Conservation (phyloP, 257 asterid species). For the Nicotiana tomentosiformis region DNA sequence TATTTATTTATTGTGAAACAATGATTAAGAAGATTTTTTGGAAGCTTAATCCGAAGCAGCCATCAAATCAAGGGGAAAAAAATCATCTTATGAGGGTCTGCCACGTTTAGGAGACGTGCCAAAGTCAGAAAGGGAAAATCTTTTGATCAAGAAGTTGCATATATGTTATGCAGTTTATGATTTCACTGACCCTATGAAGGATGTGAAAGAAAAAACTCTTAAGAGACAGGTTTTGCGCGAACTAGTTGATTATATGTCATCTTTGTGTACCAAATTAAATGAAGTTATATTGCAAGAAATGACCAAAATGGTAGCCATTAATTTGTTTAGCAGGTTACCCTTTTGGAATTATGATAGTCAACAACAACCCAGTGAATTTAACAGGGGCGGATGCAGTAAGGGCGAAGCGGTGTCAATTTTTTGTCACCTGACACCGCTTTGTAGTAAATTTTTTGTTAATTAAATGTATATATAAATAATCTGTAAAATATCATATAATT, state of each 20-base stretch:
- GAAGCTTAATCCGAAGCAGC: slow-evolving; percentile 2
- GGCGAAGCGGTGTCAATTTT: no score
- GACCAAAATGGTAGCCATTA: slow-evolving; percentile 35
- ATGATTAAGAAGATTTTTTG: slow-evolving; percentile 13
- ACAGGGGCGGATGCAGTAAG: no score
- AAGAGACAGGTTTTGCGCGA: slow-evolving; percentile 43
- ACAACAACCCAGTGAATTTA: no score
- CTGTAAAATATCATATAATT: no score
- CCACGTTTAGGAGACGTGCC: slow-evolving; percentile 39
- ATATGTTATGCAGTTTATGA: slow-evolving; percentile 40
- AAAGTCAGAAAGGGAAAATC: slow-evolving; percentile 30
- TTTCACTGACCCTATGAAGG: slow-evolving; percentile 32
- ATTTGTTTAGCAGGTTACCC: slow-evolving; percentile 40
- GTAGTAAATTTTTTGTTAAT: no score
- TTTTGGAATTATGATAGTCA: background rate
- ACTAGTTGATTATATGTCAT: slow-evolving; percentile 37
- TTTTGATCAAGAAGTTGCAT: slow-evolving; percentile 38
- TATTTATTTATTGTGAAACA: background rate
- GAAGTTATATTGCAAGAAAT: slow-evolving; percentile 33
- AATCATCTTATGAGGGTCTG: background rate
- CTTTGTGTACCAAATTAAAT: slow-evolving; percentile 28
- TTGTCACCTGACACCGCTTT: no score
- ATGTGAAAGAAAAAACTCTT: slow-evolving; percentile 37
- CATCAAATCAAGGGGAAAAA: background rate
- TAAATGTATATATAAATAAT: no score